Evolutionary conservation across 23 red algal genomes (phyloP).

Genomic region (Gracilaria domingensis): DNA sequence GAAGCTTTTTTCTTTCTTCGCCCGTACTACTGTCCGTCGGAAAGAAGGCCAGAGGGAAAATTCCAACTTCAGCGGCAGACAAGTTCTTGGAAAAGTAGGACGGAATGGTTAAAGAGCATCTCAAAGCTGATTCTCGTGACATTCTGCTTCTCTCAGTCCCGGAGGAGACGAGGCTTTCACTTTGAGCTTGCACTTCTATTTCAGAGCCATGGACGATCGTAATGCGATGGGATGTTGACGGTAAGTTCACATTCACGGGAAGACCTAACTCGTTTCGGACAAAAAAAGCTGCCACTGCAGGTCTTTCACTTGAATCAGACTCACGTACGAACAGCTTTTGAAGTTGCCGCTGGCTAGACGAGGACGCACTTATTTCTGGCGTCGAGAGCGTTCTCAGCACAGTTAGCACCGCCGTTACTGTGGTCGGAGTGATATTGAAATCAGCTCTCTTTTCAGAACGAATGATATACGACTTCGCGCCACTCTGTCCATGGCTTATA

Average conservation of each 20-base stretch:
- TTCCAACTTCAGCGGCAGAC: constrained; percentile 59
- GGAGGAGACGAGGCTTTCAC: constrained; percentile 67
- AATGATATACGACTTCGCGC: constrained; percentile 68
- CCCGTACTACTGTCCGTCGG: constrained; percentile 3
- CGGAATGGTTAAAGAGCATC: constrained; percentile 50
- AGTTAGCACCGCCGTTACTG: constrained; percentile 48
- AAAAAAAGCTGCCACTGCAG: constrained; percentile 90
- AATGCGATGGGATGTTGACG: constrained; percentile 39
- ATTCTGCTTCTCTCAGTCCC: constrained; percentile 20
- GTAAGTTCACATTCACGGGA: constrained; percentile 69
- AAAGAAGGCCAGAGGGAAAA: constrained; percentile 46
- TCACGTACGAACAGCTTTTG: not conserved
- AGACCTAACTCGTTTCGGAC: constrained; percentile 87
- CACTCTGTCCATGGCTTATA: constrained; percentile 71
- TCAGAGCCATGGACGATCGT: constrained; percentile 56
- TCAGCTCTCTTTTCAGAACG: constrained; percentile 67
- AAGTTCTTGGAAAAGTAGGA: constrained; percentile 55
- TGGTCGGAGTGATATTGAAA: constrained; percentile 82
- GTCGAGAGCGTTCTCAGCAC: constrained; percentile 47
- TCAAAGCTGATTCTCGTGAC: constrained; percentile 41
- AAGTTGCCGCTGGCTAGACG: not conserved
- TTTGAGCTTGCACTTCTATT: constrained; percentile 71
- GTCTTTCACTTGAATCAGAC: constrained; percentile 50
- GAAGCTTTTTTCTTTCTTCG: constrained; percentile 12
- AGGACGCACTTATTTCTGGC: not conserved